Base-by-base conservation (phyloP, 345 rosid species). In the Lepidium didymum region DNA sequence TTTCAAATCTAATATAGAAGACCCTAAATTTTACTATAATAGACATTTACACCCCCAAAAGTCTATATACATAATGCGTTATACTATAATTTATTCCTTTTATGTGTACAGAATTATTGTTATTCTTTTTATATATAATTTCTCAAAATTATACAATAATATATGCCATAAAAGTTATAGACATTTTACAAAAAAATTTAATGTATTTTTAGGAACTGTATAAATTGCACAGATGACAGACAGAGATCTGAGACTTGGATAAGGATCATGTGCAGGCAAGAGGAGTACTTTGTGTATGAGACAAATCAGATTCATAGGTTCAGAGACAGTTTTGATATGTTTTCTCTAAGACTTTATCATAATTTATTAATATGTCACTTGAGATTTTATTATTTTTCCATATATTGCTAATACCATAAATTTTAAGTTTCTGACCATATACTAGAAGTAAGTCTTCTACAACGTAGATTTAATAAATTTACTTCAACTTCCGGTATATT, bases 201-300 rank as follows among this genome's bases (percentile, higher is more conserved):
- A 10, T 34, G 12, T 57, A 8, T 5, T 46, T 13, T 44, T n/a
- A 12, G 18, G 51, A 49, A 38, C 62, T 16, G 10, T 44, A 53
- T 15, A 43, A 35, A 34, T 6, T 21, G 54, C 11, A 43, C 56
- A 57, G 42, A 49, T 11, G 31, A 49, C 33, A 38, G 49, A 45
- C 33, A 38, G 49, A 45, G 67, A 16, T 49, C 67, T 69, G 68
- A 62, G 55, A 61, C 37, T 52, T 3, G 62, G 33, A n/a, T 43
- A 42, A 54, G 38, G 67, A 61, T 61, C 68, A 62, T 43, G 62
- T 61, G 60, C 55, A 62, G 35, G 67, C 59, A 58, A 58, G 52
- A 38, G 11, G 49, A 61, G 44, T 19, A 70, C 38, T 33, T 11
- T 31, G 12, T 31, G 25, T 19, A 35, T 29, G 21, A 51, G 36